Percentiles rank a stretch among this genome's conserved stretches.
These are phyloP conservation scores for Barnettozyma vustinii DNA, from an alignment of 805 yeast genomes.

Conservation along the genomic window DNA sequence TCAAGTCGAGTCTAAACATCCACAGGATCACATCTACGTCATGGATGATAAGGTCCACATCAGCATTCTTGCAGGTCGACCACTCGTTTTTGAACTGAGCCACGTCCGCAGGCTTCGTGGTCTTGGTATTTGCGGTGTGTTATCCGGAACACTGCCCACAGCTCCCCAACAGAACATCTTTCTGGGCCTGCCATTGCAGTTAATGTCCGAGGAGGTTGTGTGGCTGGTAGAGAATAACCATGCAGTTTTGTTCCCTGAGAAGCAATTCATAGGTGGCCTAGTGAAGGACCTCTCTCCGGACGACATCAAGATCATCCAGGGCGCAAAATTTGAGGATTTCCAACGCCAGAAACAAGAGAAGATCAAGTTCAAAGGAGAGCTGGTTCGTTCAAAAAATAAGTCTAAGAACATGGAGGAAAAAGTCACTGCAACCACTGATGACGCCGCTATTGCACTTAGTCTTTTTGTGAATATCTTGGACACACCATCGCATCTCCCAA, in stretches of 20 bases:
- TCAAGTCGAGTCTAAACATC: neutral
- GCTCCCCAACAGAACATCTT: conserved; percentile 95
- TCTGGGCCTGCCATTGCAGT: conserved; percentile 73
- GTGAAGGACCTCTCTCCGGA: conserved; percentile 10
- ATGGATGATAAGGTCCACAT: conserved; percentile 23
- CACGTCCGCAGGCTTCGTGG: conserved; percentile 51
- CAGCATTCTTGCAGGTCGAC: conserved; percentile 36
- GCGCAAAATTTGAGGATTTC: neutral
- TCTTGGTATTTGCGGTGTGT: conserved; percentile 66
- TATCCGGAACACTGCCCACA: conserved; percentile 77
- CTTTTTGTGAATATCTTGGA: conserved; percentile 16
- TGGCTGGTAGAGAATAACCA: conserved; percentile 48
- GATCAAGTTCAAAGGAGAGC: conserved; percentile 3
- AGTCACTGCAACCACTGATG: neutral
- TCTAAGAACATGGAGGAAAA: neutral
- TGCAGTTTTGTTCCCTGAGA: conserved; percentile 41
- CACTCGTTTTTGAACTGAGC: conserved; percentile 54
- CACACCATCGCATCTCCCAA: conserved; percentile 14
- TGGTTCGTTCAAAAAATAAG: conserved; percentile 6
- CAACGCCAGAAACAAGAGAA: conserved; percentile 8
- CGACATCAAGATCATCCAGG: conserved; percentile 16
- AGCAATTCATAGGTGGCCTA: conserved; percentile 22
- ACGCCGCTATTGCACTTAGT: conserved; percentile 10
- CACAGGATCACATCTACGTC: neutral
- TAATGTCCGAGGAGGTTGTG: conserved; percentile 66